phyloP scores from a whole-genome alignment of 202 grass and related monocot genomes.

The Hordeum pubiflorum region DNA sequence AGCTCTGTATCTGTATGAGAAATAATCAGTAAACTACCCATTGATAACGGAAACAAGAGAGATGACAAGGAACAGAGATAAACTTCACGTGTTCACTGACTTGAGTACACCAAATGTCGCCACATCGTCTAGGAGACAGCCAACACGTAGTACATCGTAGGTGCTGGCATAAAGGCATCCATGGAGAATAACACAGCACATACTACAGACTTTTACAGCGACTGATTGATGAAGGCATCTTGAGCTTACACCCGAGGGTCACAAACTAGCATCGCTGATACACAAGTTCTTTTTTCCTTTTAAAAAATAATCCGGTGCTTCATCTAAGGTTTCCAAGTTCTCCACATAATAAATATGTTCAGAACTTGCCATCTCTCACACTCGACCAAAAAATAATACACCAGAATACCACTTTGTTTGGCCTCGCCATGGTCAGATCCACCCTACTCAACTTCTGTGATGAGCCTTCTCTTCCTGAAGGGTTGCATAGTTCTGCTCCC shows the following conservation, averaged over 20 bases:
- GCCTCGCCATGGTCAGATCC: not conserved
- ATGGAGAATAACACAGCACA: not conserved
- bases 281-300: not conserved
- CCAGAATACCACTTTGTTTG: not conserved
- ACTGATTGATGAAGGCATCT: not conserved
- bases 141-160: not conserved
- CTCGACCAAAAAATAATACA: not conserved
- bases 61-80: not conserved
- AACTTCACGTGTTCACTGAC: no score
- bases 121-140: not conserved
- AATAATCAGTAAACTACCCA: not conserved
- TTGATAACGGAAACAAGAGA: not conserved
- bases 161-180: not conserved
- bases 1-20: no score
- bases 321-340: not conserved
- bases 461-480: conserved; percentile 88
- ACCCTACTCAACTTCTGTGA: conserved; percentile 73
- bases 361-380: not conserved
- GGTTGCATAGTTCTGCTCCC: conserved; percentile 58
- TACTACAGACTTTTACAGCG: not conserved
- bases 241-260: not conserved
- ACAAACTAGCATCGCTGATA: not conserved
- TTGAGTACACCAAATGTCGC: no score
- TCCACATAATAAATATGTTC: not conserved
- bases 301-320: not conserved